Evolutionary conservation across 352 stramenopile species (phyloP).

Genomic region (Pythium periplocum): DNA sequence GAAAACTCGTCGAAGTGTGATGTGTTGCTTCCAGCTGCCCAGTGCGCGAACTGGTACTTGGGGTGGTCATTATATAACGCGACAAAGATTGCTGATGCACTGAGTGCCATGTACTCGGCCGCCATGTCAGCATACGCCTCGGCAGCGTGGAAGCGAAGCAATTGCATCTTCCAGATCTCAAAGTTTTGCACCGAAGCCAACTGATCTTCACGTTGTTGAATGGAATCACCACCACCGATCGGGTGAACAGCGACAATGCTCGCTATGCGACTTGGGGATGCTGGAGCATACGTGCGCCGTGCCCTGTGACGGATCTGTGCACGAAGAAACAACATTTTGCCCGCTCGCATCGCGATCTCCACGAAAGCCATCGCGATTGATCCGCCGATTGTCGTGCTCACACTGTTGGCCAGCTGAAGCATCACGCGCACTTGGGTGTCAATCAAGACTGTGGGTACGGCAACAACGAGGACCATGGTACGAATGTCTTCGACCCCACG

Average conservation of each 20-base stretch:
- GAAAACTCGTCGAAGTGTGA: not conserved
- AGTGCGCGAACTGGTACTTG: slow-evolving; percentile 15
- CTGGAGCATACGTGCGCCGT: not conserved
- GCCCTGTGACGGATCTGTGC: slow-evolving; percentile 15
- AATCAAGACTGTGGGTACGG: slow-evolving; percentile 33
- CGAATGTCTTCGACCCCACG: slow-evolving; percentile 28
- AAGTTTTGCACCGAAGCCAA: too few relatives aligned
- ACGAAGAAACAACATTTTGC: slow-evolving; percentile 22
- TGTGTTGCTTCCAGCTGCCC: not conserved
- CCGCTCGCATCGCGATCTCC: slow-evolving; percentile 24
- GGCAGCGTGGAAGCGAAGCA: slow-evolving; percentile 7
- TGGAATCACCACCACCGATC: too few relatives aligned
- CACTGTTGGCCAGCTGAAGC: slow-evolving; percentile 23
- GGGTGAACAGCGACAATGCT: too few relatives aligned
- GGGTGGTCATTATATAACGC: slow-evolving; percentile 29
- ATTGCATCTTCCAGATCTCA: slow-evolving; percentile 6
- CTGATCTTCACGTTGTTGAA: too few relatives aligned
- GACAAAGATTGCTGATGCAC: slow-evolving; percentile 27
- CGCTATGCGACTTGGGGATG: too few relatives aligned
- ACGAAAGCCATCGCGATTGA: slow-evolving; percentile 24
- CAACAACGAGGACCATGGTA: slow-evolving; percentile 34
- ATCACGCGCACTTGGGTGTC: slow-evolving; percentile 39
- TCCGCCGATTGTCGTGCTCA: slow-evolving; percentile 18
- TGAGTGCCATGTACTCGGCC: slow-evolving; percentile 42
- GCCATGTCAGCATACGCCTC: slow-evolving; percentile 29